A percentile compares a stretch with the other conserved stretches of the same genome.
Evolutionary conservation across 306 rosid species (phyloP).

Genomic region (Mimosa pudica): DNA sequence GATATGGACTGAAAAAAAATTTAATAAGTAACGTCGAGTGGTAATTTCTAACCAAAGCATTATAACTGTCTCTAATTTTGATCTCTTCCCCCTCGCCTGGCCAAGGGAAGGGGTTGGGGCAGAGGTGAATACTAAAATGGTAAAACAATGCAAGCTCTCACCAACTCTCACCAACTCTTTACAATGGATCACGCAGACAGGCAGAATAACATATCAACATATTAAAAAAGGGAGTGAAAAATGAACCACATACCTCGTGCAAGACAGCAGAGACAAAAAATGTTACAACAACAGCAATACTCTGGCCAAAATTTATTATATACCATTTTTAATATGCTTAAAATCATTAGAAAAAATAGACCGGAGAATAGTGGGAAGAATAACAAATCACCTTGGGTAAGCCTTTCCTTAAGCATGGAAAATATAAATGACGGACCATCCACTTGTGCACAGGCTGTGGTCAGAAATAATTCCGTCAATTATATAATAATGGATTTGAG

Average conservation of each 20-base stretch:
- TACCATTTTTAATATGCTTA: conserved; percentile 15
- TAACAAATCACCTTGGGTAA: conserved; percentile 70
- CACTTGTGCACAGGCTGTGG: conserved; percentile 97
- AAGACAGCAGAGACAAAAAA: conserved; percentile 90
- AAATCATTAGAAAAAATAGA: neutral
- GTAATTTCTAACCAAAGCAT: neutral
- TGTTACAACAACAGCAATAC: conserved; percentile 62
- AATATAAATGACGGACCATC: conserved; percentile 94
- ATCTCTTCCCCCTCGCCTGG: conserved; percentile 7
- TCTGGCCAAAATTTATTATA: conserved; percentile 51
- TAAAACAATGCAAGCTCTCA: neutral
- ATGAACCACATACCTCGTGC: conserved; percentile 71
- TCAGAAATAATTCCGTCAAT: conserved; percentile 35
- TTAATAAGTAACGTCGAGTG: neutral
- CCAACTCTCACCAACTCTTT: neutral
- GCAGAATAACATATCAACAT: conserved; percentile 22
- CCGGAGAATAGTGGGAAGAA: neutral
- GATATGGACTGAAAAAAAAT: neutral
- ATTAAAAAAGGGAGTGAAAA: conserved; percentile 11
- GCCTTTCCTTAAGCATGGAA: conserved; percentile 84
- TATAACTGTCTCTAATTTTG: conserved; percentile 1
- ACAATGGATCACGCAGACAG: conserved; percentile 23
- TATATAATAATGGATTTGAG: conserved; percentile 25
- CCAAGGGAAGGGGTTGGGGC: neutral
- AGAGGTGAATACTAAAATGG: no score